Base-by-base conservation (phyloP, 495 filamentous ascomycete genomes). In the Annulohypoxylon stygium region DNA sequence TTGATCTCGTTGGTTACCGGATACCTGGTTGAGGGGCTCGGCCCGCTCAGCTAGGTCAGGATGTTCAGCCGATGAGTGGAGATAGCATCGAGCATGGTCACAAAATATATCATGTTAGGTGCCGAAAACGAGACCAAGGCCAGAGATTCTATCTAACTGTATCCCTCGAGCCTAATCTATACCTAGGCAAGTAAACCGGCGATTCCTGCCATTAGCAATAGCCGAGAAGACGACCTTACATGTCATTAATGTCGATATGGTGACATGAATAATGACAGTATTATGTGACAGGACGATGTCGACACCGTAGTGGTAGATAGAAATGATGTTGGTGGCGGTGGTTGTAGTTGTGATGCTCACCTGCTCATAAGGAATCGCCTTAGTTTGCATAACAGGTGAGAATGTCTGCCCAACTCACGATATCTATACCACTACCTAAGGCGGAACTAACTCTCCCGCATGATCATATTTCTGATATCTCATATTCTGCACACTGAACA, bases 211-310 rank as follows among this genome's bases (percentile, higher is more conserved):
- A 3, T 67, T 67, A 33, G 33, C 12, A 33, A 33, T 45, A 6
- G 6, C 39, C 20, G 9, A 5, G 26, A 67, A 51, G 43, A 14
- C 18, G 23, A 34, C 43, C 48, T 8, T 60, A 3, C 18, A 14
- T 2, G 41, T 60, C 30, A 30, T 9, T 20, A 39, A 18, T 8
- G 11, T 47, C 7, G 55, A 14, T 7, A 18, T 51, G 14, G 50
- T n/a, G 1, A 12, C 41, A 14, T 67, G 20, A 30, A 59, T 53
- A 30, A 16, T 10, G 41, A 51, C 25, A 25, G 16, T 67, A 41
- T 23, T 33, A 60, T 59, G 43, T 67, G 65, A 67, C 47, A 51
- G 6, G 20, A 26, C 60, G 30, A 60, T 30, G 1, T 36, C 18
- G 5, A 16, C 33, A 4, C n/a, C n/a, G 23, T 5, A 25, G 18